These are phyloP conservation scores for Mycena polygramma DNA, from an alignment of 768 basidiomycete species.

Conservation along the genomic window DNA sequence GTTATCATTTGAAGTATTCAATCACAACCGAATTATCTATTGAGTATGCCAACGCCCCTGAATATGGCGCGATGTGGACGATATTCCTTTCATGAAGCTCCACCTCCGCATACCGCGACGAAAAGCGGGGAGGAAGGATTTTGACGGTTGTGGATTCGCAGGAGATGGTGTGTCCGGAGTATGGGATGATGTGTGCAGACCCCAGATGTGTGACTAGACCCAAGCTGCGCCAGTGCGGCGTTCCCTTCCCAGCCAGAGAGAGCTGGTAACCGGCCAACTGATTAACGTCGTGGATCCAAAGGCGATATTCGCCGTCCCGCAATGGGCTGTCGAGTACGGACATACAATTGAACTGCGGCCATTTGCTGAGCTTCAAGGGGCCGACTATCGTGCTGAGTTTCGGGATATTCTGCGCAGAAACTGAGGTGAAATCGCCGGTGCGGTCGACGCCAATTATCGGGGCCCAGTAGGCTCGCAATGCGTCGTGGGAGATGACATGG, in stretches of 20 bases:
- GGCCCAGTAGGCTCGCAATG: background rate
- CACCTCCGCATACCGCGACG: background rate
- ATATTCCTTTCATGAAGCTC: background rate
- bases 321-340: conserved; percentile 3
- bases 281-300: background rate
- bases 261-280: background rate
- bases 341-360: background rate
- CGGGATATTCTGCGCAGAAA: background rate
- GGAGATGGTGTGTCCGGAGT: background rate
- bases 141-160: too few species aligned
- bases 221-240: background rate
- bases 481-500: conserved; percentile 4
- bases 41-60: conserved; percentile 6
- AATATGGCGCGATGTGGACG: conserved; percentile 3
- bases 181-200: background rate
- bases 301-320: background rate
- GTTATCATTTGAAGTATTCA: conserved; percentile 4
- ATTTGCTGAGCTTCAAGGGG: background rate
- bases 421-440: background rate
- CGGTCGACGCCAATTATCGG: background rate
- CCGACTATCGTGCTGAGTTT: background rate
- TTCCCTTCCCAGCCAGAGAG: background rate
- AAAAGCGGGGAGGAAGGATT: background rate
- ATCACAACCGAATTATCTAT: background rate
- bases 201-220: background rate